These are phyloP conservation scores for Fraxinus baroniana DNA, from an alignment of 305 asterid species.

Conservation along the genomic window DNA sequence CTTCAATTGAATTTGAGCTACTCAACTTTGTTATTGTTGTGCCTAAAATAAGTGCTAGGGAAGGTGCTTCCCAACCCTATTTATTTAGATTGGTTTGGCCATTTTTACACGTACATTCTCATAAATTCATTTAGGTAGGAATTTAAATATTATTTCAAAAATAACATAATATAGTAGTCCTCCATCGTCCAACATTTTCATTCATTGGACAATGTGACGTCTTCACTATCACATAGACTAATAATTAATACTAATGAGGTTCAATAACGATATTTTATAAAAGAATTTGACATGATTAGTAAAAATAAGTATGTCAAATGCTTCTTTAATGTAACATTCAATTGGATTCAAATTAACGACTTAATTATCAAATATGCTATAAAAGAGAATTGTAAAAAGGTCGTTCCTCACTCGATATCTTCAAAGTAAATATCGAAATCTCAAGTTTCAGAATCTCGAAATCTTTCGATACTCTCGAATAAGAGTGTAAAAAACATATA, in stretches of 20 bases:
- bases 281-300: background rate
- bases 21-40: background rate
- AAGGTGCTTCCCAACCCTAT: background rate
- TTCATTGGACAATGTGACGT: background rate
- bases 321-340: background rate
- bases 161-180: background rate
- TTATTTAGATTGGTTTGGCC: background rate
- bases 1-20: background rate
- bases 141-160: too few species aligned
- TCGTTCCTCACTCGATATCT: background rate
- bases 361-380: background rate
- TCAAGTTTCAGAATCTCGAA: background rate
- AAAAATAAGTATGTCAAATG: background rate
- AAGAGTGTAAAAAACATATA: too few species aligned
- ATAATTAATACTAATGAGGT: background rate
- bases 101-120: background rate
- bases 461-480: background rate
- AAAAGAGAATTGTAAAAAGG: background rate
- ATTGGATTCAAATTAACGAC: background rate
- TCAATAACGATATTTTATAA: too few species aligned
- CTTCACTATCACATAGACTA: background rate
- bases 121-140: background rate
- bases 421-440: background rate
- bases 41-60: background rate
- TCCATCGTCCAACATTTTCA: background rate